Percentiles rank a stretch among this genome's conserved stretches.
Evolutionary conservation across 306 rosid genomes (phyloP).

Genomic region (Crotalaria pallida): DNA sequence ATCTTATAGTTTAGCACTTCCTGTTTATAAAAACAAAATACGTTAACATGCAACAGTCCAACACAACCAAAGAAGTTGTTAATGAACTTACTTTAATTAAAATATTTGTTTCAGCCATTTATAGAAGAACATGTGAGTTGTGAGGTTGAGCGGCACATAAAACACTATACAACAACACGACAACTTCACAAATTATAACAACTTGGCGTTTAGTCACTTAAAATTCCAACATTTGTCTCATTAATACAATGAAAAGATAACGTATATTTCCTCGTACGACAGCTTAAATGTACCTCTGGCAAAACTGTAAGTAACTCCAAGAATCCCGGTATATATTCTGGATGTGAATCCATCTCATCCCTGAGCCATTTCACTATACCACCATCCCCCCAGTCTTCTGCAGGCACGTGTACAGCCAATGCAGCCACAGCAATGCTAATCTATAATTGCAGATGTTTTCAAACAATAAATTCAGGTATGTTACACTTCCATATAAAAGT

Average conservation of each 20-base stretch:
- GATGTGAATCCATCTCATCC: slow-evolving; percentile 94
- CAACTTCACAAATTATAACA: neutral
- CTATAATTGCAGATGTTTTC: slow-evolving; percentile 46
- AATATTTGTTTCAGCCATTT: neutral
- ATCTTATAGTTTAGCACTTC: slow-evolving; percentile 92
- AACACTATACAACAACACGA: slow-evolving; percentile 14
- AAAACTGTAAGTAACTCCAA: slow-evolving; percentile 96
- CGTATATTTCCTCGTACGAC: neutral
- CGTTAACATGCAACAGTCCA: slow-evolving; percentile 14
- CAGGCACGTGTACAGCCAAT: slow-evolving; percentile 94
- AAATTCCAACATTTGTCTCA: slow-evolving; percentile 4
- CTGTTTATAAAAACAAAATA: slow-evolving; percentile 43
- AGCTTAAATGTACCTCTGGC: slow-evolving; percentile 67
- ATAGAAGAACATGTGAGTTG: slow-evolving; percentile 14
- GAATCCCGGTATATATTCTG: slow-evolving; percentile 95
- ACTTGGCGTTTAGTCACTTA: neutral
- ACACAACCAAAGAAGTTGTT: slow-evolving; percentile 15
- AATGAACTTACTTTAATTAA: slow-evolving; percentile 15
- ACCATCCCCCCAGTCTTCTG: slow-evolving; percentile 98
- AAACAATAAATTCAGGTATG: slow-evolving; percentile 1
- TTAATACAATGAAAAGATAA: slow-evolving; percentile 9
- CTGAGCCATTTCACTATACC: slow-evolving; percentile 96
- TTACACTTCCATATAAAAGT: slow-evolving; percentile 1
- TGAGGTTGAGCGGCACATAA: neutral
- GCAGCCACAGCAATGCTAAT: slow-evolving; percentile 99